phyloP scores from a whole-genome alignment of 169 alveolate genomes.

The Plasmodium knowlesi region DNA sequence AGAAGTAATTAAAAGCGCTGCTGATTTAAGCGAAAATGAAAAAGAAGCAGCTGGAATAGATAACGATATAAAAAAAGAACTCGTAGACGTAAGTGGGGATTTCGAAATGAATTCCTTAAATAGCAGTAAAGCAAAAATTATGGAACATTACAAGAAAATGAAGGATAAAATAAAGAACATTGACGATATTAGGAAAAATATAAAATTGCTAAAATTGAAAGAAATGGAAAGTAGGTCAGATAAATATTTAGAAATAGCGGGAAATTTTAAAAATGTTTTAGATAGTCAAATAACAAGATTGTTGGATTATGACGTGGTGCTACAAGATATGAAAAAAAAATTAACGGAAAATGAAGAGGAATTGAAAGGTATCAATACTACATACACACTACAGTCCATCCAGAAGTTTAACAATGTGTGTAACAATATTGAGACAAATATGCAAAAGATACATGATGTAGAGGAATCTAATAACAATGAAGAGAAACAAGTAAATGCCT shows the following conservation, averaged over 20 bases:
- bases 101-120: constrained; percentile 6
- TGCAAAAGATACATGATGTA: constrained; percentile 3
- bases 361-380: not conserved
- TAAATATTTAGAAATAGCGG: constrained; percentile 9
- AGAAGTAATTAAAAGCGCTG: not conserved
- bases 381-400: not conserved
- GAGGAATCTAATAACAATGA: not conserved
- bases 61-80: not conserved
- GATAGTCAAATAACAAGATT: not conserved
- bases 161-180: constrained; percentile 2
- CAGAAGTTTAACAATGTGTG: not conserved
- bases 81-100: not conserved
- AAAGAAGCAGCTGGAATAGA: not conserved
- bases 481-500: not conserved
- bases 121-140: not conserved
- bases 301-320: not conserved
- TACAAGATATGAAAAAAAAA: not conserved
- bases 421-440: constrained; percentile 10
- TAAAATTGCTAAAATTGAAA: constrained; percentile 6
- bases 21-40: constrained; percentile 6
- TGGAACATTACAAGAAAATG: not conserved
- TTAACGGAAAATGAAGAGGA: not conserved
- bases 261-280: not conserved
- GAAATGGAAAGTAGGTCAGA: constrained; percentile 4
- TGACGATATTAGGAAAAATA: not conserved